Evolutionary conservation across 495 filamentous ascomycete genomes (phyloP).

Genomic region (Rhizodiscina lignyota): DNA sequence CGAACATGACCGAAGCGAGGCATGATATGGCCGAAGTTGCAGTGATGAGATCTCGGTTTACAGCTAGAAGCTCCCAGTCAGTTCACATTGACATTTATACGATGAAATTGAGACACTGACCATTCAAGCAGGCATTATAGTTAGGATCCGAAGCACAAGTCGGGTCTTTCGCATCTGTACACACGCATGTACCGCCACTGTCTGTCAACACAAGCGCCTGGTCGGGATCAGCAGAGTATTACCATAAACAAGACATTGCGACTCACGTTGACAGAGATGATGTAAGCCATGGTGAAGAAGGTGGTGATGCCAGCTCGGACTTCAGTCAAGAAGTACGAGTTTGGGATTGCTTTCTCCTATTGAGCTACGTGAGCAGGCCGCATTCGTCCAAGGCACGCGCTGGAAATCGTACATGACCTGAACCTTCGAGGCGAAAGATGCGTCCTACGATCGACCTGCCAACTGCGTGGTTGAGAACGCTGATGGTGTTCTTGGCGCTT

Average conservation of each 20-base stretch:
- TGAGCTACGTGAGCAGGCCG: neutral
- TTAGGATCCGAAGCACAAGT: conserved; percentile 35
- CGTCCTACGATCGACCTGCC: conserved; percentile 15
- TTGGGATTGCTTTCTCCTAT: conserved; percentile 47
- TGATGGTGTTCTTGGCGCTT: conserved; percentile 2
- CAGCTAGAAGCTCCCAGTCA: too few relatives aligned
- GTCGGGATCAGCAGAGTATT: conserved; percentile 4
- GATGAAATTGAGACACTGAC: conserved; percentile 1
- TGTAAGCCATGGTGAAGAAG: conserved; percentile 83
- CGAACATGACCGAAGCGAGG: conserved; percentile 56
- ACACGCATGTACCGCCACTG: conserved; percentile 62
- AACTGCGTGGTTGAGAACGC: conserved; percentile 7
- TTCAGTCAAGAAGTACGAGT: conserved; percentile 64
- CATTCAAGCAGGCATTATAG: conserved; percentile 42
- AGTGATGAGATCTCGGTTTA: conserved; percentile 63
- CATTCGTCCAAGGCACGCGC: too few relatives aligned
- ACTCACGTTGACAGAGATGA: conserved; percentile 48
- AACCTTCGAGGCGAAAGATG: conserved; percentile 55
- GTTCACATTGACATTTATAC: too few relatives aligned
- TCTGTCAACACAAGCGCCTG: conserved; percentile 40
- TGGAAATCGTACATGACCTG: conserved; percentile 61
- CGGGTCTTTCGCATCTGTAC: conserved; percentile 30
- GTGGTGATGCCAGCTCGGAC: conserved; percentile 62
- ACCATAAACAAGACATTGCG: neutral
- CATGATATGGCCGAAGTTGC: conserved; percentile 66